Conservation (phyloP, 2,329 filamentous ascomycete genomes). For the Xylariales sp. region DNA sequence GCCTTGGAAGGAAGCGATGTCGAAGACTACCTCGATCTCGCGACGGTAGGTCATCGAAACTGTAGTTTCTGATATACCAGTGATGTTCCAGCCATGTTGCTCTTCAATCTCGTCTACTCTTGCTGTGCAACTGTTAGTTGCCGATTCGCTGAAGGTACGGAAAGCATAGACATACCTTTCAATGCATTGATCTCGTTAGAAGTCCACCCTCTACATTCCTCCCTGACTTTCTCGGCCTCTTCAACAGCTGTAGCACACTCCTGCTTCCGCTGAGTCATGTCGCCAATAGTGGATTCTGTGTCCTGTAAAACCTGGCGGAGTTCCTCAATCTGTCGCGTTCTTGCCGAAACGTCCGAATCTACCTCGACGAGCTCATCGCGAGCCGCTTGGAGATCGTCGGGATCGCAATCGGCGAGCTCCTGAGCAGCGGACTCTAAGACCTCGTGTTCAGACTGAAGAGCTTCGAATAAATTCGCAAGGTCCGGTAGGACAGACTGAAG, state of each 20-base stretch:
- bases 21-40: slow-evolving; percentile 70
- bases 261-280: slow-evolving; percentile 61
- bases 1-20: slow-evolving; percentile 56
- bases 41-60: slow-evolving; percentile 71
- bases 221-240: slow-evolving; percentile 75
- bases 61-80: slow-evolving; percentile 54
- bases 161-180: slow-evolving; percentile 73
- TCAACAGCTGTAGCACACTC: slow-evolving; percentile 69
- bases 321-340: slow-evolving; percentile 61
- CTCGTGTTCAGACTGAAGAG: slow-evolving; percentile 59
- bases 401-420: slow-evolving; percentile 75
- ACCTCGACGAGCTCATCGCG: slow-evolving; percentile 62
- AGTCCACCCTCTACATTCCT: slow-evolving; percentile 88
- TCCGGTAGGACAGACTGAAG: slow-evolving; percentile 64
- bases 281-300: slow-evolving; percentile 60
- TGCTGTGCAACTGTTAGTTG: slow-evolving; percentile 43
- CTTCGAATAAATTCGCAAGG: slow-evolving; percentile 55
- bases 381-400: slow-evolving; percentile 69
- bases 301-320: slow-evolving; percentile 63
- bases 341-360: slow-evolving; percentile 65
- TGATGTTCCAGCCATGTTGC: slow-evolving; percentile 67
- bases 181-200: slow-evolving; percentile 72
- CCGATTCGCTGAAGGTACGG: slow-evolving; percentile 3
- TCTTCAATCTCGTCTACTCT: slow-evolving; percentile 63
- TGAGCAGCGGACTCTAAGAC: slow-evolving; percentile 67